Base-by-base conservation (phyloP, 768 basidiomycete species). In the Paxillus ammoniavirescens region DNA sequence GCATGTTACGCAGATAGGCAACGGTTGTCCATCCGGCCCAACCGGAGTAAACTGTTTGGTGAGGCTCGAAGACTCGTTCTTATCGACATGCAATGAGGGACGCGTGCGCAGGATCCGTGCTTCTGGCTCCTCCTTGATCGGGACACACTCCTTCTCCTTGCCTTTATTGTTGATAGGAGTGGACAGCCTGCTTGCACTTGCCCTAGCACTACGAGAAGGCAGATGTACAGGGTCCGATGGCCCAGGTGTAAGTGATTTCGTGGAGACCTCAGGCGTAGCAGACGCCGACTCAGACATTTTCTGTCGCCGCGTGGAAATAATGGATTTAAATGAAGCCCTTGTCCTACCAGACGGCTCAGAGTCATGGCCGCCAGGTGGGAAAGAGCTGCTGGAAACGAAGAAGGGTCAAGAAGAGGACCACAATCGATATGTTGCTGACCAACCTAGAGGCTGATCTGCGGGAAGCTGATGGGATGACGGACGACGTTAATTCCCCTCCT, bases 1-100 rank as follows among this genome's bases (percentile, higher is more conserved):
- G 68, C 89, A 91, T 23, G 86, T 91, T 63, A 76, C 71, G 57
- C 89, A 91, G n/a, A 72, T 81, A 45, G 89, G 89, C 30, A 89
- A 69, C 15, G 77, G 79, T 64, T 82, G 83, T 26, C 87, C 87
- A 63, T 88, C 85, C 47, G 79, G 72, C 30, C 84, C 87, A 56
- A 77, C 69, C 4, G 78, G 83, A 15, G 75, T 68, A 38, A 77
- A 74, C 42, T 72, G 68, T 57, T 73, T 75, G n/a, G 65, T 59
- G 43, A 73, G 73, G 63, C 76, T 75, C 49, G 62, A 59, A 17
- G 62, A 59, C 42, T 79, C 79, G 35, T 66, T 59, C 43, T 65
- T 65, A 57, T 66, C 69, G 13, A 70, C 61, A 46, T 66, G 64
- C 21, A 76, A 67, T 23, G 66, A 64, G 45, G 77, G 79, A 42